phyloP scores from a whole-genome alignment of 2,329 filamentous ascomycete genomes.

The Alternaria sp. region DNA sequence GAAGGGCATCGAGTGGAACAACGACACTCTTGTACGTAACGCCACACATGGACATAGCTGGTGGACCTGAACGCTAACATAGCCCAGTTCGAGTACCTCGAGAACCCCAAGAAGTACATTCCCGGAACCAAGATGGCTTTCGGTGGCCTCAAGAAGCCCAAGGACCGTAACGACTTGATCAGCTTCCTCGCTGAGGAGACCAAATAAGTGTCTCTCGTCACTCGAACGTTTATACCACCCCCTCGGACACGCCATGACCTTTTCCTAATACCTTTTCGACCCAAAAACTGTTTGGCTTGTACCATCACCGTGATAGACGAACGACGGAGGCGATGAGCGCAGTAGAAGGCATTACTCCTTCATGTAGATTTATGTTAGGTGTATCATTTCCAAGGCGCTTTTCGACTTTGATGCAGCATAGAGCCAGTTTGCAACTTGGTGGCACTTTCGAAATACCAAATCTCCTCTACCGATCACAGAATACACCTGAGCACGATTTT shows the following conservation, averaged over 20 bases:
- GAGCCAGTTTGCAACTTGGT: slow-evolving; percentile 47
- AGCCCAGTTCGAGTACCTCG: slow-evolving; percentile 89
- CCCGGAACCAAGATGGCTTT: slow-evolving; percentile 99
- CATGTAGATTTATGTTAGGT: slow-evolving; percentile 51
- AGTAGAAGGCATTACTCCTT: slow-evolving; percentile 33
- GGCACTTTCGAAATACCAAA: slow-evolving; percentile 49
- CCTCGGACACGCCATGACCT: slow-evolving; percentile 39
- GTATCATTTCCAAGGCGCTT: slow-evolving; percentile 46
- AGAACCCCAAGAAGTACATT: slow-evolving; percentile 99
- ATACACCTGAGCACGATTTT: neutral
- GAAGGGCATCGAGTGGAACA: slow-evolving; percentile 89
- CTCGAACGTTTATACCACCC: slow-evolving; percentile 26
- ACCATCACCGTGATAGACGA: slow-evolving; percentile 54
- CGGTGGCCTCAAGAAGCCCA: slow-evolving; percentile 99
- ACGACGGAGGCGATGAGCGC: slow-evolving; percentile 45
- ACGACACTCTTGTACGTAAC: slow-evolving; percentile 76
- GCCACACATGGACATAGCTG: neutral
- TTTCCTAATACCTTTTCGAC: slow-evolving; percentile 38
- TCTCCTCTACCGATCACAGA: slow-evolving; percentile 39
- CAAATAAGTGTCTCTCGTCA: slow-evolving; percentile 63
- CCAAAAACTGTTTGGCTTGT: slow-evolving; percentile 44
- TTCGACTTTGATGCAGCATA: slow-evolving; percentile 48
- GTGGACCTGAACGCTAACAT: slow-evolving; percentile 22
- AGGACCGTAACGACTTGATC: slow-evolving; percentile 99
- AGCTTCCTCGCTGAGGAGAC: slow-evolving; percentile 78